Conservation (phyloP, 2,329 filamentous ascomycete genomes). For the Malbranchea zuffiana region DNA sequence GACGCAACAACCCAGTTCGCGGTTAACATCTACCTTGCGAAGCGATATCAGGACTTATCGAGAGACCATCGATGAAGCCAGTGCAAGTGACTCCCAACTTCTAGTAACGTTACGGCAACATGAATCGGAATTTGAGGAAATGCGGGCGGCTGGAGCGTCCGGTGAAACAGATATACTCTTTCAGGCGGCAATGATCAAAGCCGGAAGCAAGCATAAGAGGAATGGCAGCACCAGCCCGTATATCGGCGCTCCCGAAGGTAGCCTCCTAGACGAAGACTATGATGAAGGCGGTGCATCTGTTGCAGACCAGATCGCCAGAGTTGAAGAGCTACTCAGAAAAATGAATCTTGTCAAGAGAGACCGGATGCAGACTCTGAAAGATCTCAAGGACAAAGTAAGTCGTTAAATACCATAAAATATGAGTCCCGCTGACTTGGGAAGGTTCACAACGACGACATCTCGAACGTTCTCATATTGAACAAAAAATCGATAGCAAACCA, state of each 20-base stretch:
- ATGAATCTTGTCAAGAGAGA: conserved; percentile 87
- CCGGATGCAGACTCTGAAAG: conserved; percentile 81
- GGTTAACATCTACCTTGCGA: conserved; percentile 75
- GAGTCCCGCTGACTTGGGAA: conserved; percentile 28
- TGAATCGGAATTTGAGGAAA: conserved; percentile 84
- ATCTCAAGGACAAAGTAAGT: conserved; percentile 87
- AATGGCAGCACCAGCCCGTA: conserved; percentile 53
- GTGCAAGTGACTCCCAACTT: conserved; percentile 73
- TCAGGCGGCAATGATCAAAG: conserved; percentile 72
- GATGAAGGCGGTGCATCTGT: conserved; percentile 70
- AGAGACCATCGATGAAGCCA: conserved; percentile 80
- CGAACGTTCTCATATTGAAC: conserved; percentile 91
- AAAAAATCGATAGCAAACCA: conserved; percentile 92
- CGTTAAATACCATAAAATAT: not conserved
- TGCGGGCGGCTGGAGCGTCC: conserved; percentile 76
- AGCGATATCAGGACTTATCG: conserved; percentile 80
- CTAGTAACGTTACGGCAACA: conserved; percentile 75
- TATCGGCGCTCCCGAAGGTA: conserved; percentile 52
- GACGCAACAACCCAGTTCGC: conserved; percentile 91
- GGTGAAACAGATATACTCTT: conserved; percentile 84
- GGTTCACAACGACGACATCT: conserved; percentile 95
- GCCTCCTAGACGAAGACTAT: conserved; percentile 84
- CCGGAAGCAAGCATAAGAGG: conserved; percentile 46
- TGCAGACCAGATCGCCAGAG: conserved; percentile 73
- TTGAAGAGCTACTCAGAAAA: conserved; percentile 85